Evolutionary conservation across 1,284 basidiomycete genomes (phyloP).

Genomic region (Leccinum pachyderme): DNA sequence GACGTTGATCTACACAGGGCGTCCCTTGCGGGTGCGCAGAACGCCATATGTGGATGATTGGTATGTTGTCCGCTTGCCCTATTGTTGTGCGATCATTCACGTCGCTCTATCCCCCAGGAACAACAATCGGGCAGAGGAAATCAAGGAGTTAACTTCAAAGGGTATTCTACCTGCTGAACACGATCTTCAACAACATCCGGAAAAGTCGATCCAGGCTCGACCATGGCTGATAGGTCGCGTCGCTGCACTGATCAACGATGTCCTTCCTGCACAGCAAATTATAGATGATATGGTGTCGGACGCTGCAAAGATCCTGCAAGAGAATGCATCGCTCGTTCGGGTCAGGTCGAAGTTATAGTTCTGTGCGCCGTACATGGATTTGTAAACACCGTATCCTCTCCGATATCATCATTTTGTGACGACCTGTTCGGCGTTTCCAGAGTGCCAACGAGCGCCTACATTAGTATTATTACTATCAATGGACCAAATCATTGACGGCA

Average conservation of each 20-base stretch:
- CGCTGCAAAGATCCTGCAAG: constrained; percentile 51
- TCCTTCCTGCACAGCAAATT: constrained; percentile 78
- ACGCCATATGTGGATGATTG: constrained; percentile 81
- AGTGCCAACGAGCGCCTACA: neutral
- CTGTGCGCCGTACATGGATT: neutral
- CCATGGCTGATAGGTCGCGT: constrained; percentile 82
- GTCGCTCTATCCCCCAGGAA: constrained; percentile 41
- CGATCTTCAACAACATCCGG: constrained; percentile 75
- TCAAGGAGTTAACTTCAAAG: constrained; percentile 71
- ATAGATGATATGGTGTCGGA: constrained; percentile 78
- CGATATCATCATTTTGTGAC: neutral
- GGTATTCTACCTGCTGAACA: constrained; percentile 74
- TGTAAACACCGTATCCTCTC: neutral
- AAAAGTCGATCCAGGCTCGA: constrained; percentile 56
- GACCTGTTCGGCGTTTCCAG: neutral
- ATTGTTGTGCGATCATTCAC: constrained; percentile 6
- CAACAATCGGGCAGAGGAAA: constrained; percentile 67
- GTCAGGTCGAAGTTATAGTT: constrained; percentile 42
- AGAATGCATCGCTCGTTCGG: constrained; percentile 39
- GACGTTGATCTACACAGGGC: constrained; percentile 85
- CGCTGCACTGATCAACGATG: constrained; percentile 69
- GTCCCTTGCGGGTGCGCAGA: constrained; percentile 80
- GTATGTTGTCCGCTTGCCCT: constrained; percentile 38
- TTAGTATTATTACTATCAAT: too few relatives aligned
- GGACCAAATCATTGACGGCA: neutral